Base-by-base conservation (phyloP, 768 basidiomycete species). In the Leccinum obscurum region DNA sequence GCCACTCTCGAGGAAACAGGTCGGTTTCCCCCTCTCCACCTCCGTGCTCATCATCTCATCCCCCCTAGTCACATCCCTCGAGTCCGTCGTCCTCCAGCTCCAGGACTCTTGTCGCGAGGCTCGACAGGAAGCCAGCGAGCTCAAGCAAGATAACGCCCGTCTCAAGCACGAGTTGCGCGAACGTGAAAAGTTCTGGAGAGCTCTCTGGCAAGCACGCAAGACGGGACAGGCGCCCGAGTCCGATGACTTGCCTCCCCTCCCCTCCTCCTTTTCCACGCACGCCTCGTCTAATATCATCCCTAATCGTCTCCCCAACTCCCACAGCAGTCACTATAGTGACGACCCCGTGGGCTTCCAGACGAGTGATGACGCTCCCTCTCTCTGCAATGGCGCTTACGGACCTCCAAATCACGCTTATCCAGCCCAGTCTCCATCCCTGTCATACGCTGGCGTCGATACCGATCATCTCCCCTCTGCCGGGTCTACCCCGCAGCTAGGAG, bases 1-100 rank as follows among this genome's bases (percentile, higher is more conserved):
- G 85, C 89, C 48, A 93, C 90, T 13, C 83, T 93, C 63, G 92
- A 93, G 73, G 91, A 91, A 71, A 91, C 91, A 79, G 85, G 84
- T 83, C 62, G 61, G 69, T 65, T 13, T 17, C 15, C 52, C 22
- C 51, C 17, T 37, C 52, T 8, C 24, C 51, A 52, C 55, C 41
- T 53, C 22, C 59, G 58, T 61, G 44, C 60, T 66, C 66, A 65
- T 28, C 28, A 68, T 67, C 24, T 50, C 26, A 50, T 52, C 54
- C 57, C 57, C 53, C 49, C 30, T 71, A 89, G 91, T 93, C 65
- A 92, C 89, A 24, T 92, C 85, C 68, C 79, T 93, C 56, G 92
- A 93, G 73, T 84, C 84, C n/a, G 90, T 93, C 55, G 90, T 94
- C 57, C 74, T 92, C 26, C 87, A 90, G 64, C 82, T 94, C 39